Percentiles rank a stretch among this genome's conserved stretches.
Evolutionary conservation across 2,329 filamentous ascomycete species (phyloP).

Genomic region (Ceratocystis ficicola): DNA sequence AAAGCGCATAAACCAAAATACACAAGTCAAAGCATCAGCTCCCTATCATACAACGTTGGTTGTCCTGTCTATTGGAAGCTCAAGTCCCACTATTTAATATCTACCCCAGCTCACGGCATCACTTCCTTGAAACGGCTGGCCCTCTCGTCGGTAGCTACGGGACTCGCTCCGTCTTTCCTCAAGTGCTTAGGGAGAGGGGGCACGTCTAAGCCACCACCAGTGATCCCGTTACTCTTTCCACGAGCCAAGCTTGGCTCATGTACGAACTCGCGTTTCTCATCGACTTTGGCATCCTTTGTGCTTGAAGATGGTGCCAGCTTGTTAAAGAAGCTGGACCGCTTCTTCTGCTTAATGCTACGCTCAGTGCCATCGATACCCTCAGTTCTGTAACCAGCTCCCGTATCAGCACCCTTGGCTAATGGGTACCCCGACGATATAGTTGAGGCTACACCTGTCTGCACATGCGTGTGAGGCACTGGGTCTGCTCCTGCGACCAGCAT

Average conservation of each 20-base stretch:
- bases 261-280: constrained; percentile 18
- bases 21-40: neutral
- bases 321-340: constrained; percentile 16
- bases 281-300: constrained; percentile 8
- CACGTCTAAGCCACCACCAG: neutral
- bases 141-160: constrained; percentile 3
- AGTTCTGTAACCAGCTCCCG: neutral
- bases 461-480: constrained; percentile 1
- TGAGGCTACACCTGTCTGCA: neutral
- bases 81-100: neutral
- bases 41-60: neutral
- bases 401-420: neutral
- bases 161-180: neutral
- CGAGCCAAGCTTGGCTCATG: constrained; percentile 10
- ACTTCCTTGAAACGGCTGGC: constrained; percentile 19
- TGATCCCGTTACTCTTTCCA: neutral
- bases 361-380: neutral
- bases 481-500: constrained; percentile 13
- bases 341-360: constrained; percentile 13
- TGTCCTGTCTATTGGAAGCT: neutral
- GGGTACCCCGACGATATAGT: too few species aligned
- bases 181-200: neutral
- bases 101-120: constrained; percentile 2
- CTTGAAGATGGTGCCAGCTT: constrained; percentile 12
- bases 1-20: neutral